These are phyloP conservation scores for Mastigamoeba balamuthi DNA, from an alignment of 78 protist genomes.

Conservation along the genomic window DNA sequence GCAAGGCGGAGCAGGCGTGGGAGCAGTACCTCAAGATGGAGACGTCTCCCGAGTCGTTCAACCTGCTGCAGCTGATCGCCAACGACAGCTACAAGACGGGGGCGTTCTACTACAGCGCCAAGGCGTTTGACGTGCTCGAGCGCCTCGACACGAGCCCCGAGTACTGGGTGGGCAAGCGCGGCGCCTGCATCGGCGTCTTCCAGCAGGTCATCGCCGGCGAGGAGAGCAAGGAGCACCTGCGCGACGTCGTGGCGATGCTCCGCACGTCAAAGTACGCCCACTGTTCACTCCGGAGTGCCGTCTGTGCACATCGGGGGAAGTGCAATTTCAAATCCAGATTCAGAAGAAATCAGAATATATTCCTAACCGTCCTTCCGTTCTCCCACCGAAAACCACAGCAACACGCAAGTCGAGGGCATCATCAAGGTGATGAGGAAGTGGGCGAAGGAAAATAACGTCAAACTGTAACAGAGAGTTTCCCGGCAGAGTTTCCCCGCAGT, in stretches of 20 bases:
- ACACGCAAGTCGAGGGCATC: slow-evolving; percentile 27
- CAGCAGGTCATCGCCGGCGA: slow-evolving; percentile 45
- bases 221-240: slow-evolving; percentile 29
- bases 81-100: slow-evolving; percentile 80
- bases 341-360: too few species aligned
- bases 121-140: slow-evolving; percentile 81
- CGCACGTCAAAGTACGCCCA: neutral
- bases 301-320: too few species aligned
- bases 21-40: slow-evolving; percentile 70
- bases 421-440: slow-evolving; percentile 21
- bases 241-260: slow-evolving; percentile 41
- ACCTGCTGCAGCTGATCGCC: slow-evolving; percentile 61
- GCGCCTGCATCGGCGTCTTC: slow-evolving; percentile 67
- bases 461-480: too few species aligned
- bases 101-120: slow-evolving; percentile 55
- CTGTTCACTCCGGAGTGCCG: too few species aligned
- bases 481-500: too few species aligned
- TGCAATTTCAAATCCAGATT: too few species aligned
- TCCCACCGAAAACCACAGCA: neutral
- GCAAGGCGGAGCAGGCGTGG: slow-evolving; percentile 57
- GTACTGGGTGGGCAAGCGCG: slow-evolving; percentile 70
- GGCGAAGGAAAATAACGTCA: slow-evolving; percentile 16
- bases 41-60: slow-evolving; percentile 26
- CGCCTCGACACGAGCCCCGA: slow-evolving; percentile 63
- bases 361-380: too few species aligned